These are phyloP conservation scores for Quercus mongolica DNA, from an alignment of 306 rosid species.

Conservation along the genomic window DNA sequence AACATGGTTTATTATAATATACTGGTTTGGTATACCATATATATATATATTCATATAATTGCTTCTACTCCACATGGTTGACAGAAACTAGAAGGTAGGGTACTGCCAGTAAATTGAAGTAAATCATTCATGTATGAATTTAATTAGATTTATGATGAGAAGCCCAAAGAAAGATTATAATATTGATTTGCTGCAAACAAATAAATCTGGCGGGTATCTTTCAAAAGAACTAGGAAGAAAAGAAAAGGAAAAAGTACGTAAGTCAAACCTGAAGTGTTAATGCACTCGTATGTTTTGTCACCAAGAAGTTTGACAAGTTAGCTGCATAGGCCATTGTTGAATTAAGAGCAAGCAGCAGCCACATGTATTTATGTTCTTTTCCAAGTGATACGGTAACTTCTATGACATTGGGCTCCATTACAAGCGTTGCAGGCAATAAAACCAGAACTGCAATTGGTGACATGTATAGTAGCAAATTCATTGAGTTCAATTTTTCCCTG, in stretches of 20 bases:
- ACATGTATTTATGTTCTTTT: conserved; percentile 70
- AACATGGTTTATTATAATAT: neutral
- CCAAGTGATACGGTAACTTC: conserved; percentile 61
- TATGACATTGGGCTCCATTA: conserved; percentile 85
- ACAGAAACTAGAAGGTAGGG: neutral
- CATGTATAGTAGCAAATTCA: conserved; percentile 94
- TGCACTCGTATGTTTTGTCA: conserved; percentile 96
- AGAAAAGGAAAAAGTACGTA: neutral
- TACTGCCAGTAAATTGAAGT: neutral
- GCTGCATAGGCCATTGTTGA: conserved; percentile 84
- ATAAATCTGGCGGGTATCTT: neutral
- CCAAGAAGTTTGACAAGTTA: conserved; percentile 92
- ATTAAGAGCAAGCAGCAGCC: conserved; percentile 85
- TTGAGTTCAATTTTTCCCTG: conserved; percentile 97
- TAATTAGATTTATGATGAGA: neutral
- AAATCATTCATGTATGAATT: neutral
- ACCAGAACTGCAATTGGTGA: conserved; percentile 82
- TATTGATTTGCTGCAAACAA: neutral
- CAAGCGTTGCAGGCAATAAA: conserved; percentile 79
- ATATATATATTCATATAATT: neutral
- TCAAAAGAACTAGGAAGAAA: neutral
- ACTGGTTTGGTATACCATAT: neutral
- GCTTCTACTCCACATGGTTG: neutral
- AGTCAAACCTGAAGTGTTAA: conserved; percentile 85
- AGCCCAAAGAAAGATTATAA: neutral